Conservation (phyloP, 1,284 basidiomycete species). For the Rhodotorula sp. region DNA sequence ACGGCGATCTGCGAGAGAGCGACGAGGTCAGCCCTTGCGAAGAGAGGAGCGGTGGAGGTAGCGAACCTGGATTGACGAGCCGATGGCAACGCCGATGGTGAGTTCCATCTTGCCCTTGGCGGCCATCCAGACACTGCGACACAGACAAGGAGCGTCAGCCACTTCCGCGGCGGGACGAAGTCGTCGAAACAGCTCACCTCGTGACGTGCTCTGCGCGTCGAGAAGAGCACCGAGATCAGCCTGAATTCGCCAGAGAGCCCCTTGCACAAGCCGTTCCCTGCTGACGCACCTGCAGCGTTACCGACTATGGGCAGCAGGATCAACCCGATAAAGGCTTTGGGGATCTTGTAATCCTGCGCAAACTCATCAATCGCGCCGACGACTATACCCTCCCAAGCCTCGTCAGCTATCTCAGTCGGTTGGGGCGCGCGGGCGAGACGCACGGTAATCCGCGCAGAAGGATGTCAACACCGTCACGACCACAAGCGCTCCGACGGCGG, state of each 20-base stretch:
- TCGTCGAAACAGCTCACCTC: neutral
- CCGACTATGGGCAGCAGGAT: conserved; percentile 58
- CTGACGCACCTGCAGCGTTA: conserved; percentile 48
- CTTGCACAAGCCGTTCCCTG: too few species aligned
- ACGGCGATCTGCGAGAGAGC: conserved; percentile 70
- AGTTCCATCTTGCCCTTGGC: conserved; percentile 68
- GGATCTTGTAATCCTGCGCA: conserved; percentile 71
- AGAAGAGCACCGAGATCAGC: too few species aligned
- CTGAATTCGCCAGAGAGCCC: neutral
- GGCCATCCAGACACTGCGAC: conserved; percentile 87
- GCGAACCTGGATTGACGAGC: conserved; percentile 45
- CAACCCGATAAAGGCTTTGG: conserved; percentile 71
- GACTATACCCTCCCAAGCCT: conserved; percentile 66
- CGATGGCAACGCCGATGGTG: conserved; percentile 49
- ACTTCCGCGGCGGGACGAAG: neutral
- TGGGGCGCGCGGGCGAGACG: conserved; percentile 35
- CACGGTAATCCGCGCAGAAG: conserved; percentile 70
- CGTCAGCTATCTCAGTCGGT: conserved; percentile 84
- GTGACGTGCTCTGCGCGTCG: conserved; percentile 62
- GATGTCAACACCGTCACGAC: conserved; percentile 73
- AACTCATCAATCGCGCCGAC: conserved; percentile 89
- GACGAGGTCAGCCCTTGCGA: neutral
- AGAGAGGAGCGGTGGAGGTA: too few species aligned
- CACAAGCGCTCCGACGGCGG: conserved; percentile 57
- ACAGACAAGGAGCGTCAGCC: too few species aligned